Base-by-base conservation (phyloP, 2,329 filamentous ascomycete genomes). In the Curvularia eragrostidis region DNA sequence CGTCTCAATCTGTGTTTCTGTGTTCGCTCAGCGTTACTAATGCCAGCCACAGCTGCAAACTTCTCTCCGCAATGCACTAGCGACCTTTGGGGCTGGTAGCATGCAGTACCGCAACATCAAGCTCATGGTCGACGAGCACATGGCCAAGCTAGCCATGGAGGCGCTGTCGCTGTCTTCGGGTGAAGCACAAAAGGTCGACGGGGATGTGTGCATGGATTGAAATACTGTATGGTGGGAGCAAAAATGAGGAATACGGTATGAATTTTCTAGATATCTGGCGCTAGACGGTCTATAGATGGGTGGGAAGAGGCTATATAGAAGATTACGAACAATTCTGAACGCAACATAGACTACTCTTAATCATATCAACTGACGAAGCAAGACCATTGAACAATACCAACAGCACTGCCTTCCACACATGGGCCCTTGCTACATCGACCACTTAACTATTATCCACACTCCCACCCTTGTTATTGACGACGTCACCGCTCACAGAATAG, bases 21-120 rank as follows among this genome's bases (percentile, higher is more conserved):
- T 12, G 24, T 34, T 34, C 8, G 15, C 8, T 13, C 38, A 6
- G 15, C 21, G 36, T 18, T 2, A 51, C 34, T 55, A 51, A 63
- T n/a, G 42, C 1, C 21, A 4, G 3, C 23, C n/a, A 36, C 41
- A 77, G 74, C 67, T 77, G 7, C 64, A 76, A 48, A 68, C 70
- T 5, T 76, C 73, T 6, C 66, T 76, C 21, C 75, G 73, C 55
- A 77, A 77, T 36, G 65, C 71, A 9, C 65, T 70, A 6, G 52
- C 70, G 10, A 75, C 75, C 1, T 75, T 77, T 52, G 74, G 75
- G 5, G 52, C 65, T 1, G 12, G 60, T 1, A 76, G 74, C 55
- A 47, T 54, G 10, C 74, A 76, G 38, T 76, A 75, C 52, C 58
- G 49, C 39, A 56, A 54, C 48, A 72, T 76, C 50, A 72, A 72